Base-by-base conservation (phyloP, 2,329 filamentous ascomycete genomes). In the Cordyceps cateniannulata region DNA sequence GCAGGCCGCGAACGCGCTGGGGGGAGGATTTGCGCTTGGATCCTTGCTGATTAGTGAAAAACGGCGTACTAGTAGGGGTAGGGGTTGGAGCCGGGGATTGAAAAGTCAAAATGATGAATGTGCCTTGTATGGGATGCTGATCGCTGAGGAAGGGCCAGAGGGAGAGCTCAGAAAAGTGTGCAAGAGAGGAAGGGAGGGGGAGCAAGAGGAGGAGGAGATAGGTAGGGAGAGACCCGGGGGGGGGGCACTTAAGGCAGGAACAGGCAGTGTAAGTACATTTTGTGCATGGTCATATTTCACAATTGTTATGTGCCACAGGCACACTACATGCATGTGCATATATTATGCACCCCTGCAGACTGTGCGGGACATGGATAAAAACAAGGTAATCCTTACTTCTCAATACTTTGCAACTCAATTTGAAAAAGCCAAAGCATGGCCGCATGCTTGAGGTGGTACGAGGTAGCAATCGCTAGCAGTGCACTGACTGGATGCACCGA, bases 161-260 rank as follows among this genome's bases (percentile, higher is more conserved):
- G 16, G 16, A 42, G 4, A 4, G 24, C 9, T 14, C 9, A 24
- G 20, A 49, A 49, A 27, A n/a, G 24, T 29, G 16, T 50, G 47
- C 25, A n/a, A 20, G 47, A 14, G 27, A 25, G 1, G 12, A n/a
- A 10, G 7, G 14, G 16, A 29, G 25, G 18, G 14, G 32, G 42
- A 16, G 20, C 16, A n/a, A 25, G 50, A n/a, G 4, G 18, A 25
- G 4, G 32, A 52, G 20, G 20, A n/a, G 22, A 14, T 5, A 32
- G 29, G 18, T 22, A 29, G 42, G 18, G 6, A 25, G 29, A n/a
- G 22, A 58, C 18, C 24, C 22, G 12, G n/a, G 35, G 29, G 22
- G 47, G 44, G 29, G 55, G 55, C 45, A 58, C 55, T n/a, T 58
- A 50, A 50, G 32, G 55, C 55, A 50, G 45, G 55, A 42, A 58